These are phyloP conservation scores for Nadsonia fulvescens DNA, from an alignment of 805 yeast genomes.

Conservation along the genomic window DNA sequence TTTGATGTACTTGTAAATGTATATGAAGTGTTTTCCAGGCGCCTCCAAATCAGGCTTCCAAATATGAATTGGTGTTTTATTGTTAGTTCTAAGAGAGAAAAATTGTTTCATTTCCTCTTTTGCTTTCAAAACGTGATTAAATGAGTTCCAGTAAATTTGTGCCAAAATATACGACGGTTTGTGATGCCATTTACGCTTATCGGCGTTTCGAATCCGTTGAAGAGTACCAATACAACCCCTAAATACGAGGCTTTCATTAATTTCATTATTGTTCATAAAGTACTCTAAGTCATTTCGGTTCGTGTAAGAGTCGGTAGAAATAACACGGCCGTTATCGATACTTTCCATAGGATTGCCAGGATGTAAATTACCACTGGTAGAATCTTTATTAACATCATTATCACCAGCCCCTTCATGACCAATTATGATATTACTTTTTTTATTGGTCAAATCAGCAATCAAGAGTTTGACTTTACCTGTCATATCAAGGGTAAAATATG, in stretches of 20 bases:
- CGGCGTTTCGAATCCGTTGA: slow-evolving; percentile 31
- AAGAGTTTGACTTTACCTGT: slow-evolving; percentile 8
- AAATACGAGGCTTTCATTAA: too few species aligned
- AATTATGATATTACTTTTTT: too few species aligned
- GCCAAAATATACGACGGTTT: slow-evolving; percentile 63
- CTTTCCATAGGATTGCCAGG: too few species aligned
- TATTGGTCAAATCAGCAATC: background rate
- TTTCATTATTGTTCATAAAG: too few species aligned
- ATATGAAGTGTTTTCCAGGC: slow-evolving; percentile 83
- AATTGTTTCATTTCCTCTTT: slow-evolving; percentile 43
- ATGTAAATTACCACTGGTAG: too few species aligned
- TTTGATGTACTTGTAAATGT: slow-evolving; percentile 48
- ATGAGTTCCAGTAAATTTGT: slow-evolving; percentile 35
- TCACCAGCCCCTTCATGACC: too few species aligned
- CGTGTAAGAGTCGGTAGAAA: too few species aligned
- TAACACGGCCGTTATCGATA: too few species aligned
- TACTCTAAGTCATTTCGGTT: too few species aligned
- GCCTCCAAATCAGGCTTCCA: slow-evolving; percentile 90
- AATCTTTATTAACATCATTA: too few species aligned
- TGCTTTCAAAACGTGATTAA: slow-evolving; percentile 35
- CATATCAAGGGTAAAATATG: slow-evolving; percentile 11
- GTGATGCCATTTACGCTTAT: slow-evolving; percentile 86
- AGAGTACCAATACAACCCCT: slow-evolving; percentile 28
- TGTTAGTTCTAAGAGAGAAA: slow-evolving; percentile 41
- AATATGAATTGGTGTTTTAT: slow-evolving; percentile 55